A percentile compares a stretch with the other conserved stretches of the same genome.
Conservation (phyloP, 345 rosid species). For the Euphorbia pulcherrima region DNA sequence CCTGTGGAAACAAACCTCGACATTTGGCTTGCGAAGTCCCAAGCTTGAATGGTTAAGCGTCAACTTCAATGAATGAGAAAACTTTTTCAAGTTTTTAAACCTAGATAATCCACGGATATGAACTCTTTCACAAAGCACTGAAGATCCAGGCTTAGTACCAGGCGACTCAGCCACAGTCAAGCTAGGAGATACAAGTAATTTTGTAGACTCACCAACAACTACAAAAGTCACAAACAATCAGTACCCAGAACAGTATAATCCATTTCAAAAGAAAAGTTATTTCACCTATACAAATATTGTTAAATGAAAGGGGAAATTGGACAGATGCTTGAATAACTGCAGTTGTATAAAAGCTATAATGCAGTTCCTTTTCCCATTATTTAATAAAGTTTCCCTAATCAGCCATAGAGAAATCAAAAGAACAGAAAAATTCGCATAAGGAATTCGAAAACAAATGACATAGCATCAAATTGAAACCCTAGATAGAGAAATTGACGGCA, state of each 20-base stretch:
- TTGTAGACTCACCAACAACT: slow-evolving; percentile 52
- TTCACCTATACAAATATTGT: background rate
- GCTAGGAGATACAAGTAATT: slow-evolving; percentile 45
- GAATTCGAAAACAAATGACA: background rate
- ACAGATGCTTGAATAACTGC: slow-evolving; percentile 3
- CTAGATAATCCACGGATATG: slow-evolving; percentile 58
- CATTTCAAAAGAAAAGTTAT: background rate
- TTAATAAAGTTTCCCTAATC: background rate
- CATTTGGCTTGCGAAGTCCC: slow-evolving; percentile 29
- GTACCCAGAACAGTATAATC: background rate
- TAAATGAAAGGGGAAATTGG: background rate
- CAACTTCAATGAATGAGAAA: slow-evolving; percentile 62
- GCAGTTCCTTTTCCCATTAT: background rate
- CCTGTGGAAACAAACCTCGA: slow-evolving; percentile 88
- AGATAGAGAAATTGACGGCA: slow-evolving; percentile 12
- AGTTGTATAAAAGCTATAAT: background rate
- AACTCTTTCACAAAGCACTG: slow-evolving; percentile 65
- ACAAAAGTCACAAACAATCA: slow-evolving; percentile 15
- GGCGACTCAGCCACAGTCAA: slow-evolving; percentile 59
- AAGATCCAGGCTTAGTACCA: slow-evolving; percentile 54
- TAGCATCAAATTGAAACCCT: slow-evolving; percentile 32
- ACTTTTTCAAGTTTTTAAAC: slow-evolving; percentile 51
- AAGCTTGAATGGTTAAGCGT: slow-evolving; percentile 40
- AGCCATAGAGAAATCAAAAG: background rate
- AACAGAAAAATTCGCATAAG: background rate